phyloP scores from a whole-genome alignment of 2,329 filamentous ascomycete genomes.

The Fusarium nanum region DNA sequence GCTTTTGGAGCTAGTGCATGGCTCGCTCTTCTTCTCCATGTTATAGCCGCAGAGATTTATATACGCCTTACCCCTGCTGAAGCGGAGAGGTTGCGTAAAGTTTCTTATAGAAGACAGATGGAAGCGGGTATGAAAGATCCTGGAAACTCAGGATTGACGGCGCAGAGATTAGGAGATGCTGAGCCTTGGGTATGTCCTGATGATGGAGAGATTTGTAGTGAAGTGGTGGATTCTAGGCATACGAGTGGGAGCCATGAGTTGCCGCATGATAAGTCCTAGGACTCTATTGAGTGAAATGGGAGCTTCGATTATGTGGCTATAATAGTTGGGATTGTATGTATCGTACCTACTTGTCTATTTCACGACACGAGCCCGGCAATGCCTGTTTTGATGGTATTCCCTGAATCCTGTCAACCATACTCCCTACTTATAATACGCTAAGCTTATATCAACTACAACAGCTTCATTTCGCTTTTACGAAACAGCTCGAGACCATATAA shows the following conservation, averaged over 20 bases:
- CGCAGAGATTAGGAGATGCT: conserved; percentile 37
- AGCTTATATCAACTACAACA: not conserved
- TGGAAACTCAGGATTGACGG: conserved; percentile 59
- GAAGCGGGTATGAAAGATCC: conserved; percentile 64
- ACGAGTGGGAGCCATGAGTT: not conserved
- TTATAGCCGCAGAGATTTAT: conserved; percentile 60
- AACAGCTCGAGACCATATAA: too few relatives aligned
- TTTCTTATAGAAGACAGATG: conserved; percentile 67
- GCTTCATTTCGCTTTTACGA: too few relatives aligned
- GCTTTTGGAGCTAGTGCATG: conserved; percentile 65
- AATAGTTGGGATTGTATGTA: too few relatives aligned
- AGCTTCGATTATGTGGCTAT: not conserved
- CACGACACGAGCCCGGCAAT: not conserved
- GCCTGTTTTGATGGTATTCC: not conserved
- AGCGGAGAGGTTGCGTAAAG: conserved; percentile 62
- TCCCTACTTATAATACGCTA: too few relatives aligned
- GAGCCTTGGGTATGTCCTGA: conserved; percentile 29
- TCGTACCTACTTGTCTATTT: not conserved
- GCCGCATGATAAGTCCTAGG: not conserved
- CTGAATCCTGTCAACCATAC: too few relatives aligned
- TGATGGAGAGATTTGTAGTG: not conserved
- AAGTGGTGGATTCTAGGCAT: not conserved
- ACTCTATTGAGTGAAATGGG: too few relatives aligned
- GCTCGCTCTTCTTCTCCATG: conserved; percentile 64
- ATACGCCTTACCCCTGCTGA: conserved; percentile 66